Base-by-base conservation (phyloP, 352 stramenopile genomes). In the Globisporangium paroecandrum region DNA sequence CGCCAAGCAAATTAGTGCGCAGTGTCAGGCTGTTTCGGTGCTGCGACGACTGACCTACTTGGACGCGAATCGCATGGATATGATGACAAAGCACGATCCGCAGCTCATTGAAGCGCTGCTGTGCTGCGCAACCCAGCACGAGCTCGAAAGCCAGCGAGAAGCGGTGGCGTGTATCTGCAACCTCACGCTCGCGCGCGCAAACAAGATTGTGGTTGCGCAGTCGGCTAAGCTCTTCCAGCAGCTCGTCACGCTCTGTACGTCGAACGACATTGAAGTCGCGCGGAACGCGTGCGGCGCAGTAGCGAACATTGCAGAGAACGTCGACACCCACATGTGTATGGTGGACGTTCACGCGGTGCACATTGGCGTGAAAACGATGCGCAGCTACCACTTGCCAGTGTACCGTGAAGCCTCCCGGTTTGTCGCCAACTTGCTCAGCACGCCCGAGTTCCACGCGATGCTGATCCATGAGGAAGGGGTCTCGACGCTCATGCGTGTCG, bases 271-370 rank as follows among this genome's bases (percentile, higher is more conserved):
- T 32, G 94, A 99, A 66, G 90, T 96, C 13, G 90, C 94, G 22
- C 83, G 96, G 54, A 95, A 98, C 58, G 92, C 95, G 1, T 97
- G 91, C 58, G 96, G 89, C 3, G 83, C 96, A 12, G 75, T 96
- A 3, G 95, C 95, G 6, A 99, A 98, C 72, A 83, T 99, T 13
- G 94, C 89, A 7, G 96, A 99, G 74, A 96, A 98, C 58, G 72
- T 77, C 4, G 86, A 93, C 4, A 94, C 89, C 6, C 93, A 98
- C 75, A 73, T 89, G 65, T 69, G 68, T 46, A 80, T 99, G 73
- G 80, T 95, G 2, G 82, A 98, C 62, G 76, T 89, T 13, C 88
- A 96, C 47, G 86, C 87, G 20, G 78, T 98, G n/a, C 90, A 97
- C 64, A 87, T 94, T 4, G 80, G 89, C 34, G 79, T 95, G 29